These are phyloP conservation scores for Monosporascus cannonballus DNA, from an alignment of 2,329 filamentous ascomycete species.

Conservation along the genomic window DNA sequence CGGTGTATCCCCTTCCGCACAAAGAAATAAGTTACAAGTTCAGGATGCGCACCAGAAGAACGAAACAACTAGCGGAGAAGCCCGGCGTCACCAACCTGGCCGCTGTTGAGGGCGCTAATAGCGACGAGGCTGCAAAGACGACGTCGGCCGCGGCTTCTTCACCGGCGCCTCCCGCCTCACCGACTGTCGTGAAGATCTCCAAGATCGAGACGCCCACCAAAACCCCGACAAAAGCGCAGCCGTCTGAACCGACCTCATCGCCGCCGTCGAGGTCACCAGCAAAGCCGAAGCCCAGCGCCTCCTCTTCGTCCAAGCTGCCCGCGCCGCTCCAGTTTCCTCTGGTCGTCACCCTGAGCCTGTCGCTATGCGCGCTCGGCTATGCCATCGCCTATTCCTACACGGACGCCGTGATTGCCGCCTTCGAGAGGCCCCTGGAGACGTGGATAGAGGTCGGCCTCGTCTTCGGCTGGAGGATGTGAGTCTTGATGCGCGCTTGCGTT, in stretches of 20 bases:
- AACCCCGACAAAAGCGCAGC: background rate
- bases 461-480: constrained; percentile 50
- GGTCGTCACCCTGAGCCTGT: constrained; percentile 48
- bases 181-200: constrained; percentile 17
- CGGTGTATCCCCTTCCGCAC: background rate
- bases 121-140: background rate
- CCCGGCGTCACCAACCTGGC: background rate
- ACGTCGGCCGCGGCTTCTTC: background rate
- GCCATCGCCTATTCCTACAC: constrained; percentile 54
- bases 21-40: background rate
- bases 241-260: background rate
- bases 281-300: constrained; percentile 1
- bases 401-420: constrained; percentile 57
- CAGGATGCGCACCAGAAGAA: constrained; percentile 7
- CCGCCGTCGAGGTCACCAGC: background rate
- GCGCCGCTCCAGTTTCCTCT: constrained; percentile 44
- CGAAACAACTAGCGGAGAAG: background rate
- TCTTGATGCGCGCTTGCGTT: constrained; percentile 13
- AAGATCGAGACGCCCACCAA: constrained; percentile 19
- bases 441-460: constrained; percentile 54
- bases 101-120: background rate
- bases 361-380: constrained; percentile 59
- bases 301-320: constrained; percentile 34
- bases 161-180: constrained; percentile 5
- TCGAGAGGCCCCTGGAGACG: constrained; percentile 58